Percentiles rank a stretch among this genome's conserved stretches.
Conservation (phyloP, 169 alveolate species). For the Cryptosporidium parvum region DNA sequence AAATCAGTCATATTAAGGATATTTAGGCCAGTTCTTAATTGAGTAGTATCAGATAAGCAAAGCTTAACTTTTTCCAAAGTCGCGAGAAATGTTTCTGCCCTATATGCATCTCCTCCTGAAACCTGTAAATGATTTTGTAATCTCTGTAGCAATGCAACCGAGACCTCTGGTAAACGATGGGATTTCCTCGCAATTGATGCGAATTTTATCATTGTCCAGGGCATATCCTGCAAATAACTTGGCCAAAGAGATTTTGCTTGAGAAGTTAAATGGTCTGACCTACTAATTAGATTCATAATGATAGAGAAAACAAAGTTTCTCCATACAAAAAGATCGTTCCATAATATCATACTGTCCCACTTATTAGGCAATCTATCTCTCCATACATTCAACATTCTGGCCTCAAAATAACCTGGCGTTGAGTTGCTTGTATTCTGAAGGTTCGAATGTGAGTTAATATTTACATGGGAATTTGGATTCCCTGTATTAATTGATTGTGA, state of each 20-base stretch:
- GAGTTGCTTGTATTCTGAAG: slow-evolving; percentile 11
- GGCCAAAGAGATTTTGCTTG: slow-evolving; percentile 75
- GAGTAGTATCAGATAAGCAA: slow-evolving; percentile 58
- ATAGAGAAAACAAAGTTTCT: slow-evolving; percentile 80
- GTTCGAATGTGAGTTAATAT: background rate
- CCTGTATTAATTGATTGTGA: background rate
- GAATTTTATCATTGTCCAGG: slow-evolving; percentile 83
- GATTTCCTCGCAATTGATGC: slow-evolving; percentile 82
- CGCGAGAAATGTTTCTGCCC: slow-evolving; percentile 73
- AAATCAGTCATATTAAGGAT: slow-evolving; percentile 73
- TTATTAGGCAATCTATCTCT: slow-evolving; percentile 80
- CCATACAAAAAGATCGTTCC: slow-evolving; percentile 82
- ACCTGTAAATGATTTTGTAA: slow-evolving; percentile 78
- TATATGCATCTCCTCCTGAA: slow-evolving; percentile 73
- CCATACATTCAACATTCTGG: slow-evolving; percentile 79
- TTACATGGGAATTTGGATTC: slow-evolving; percentile 21
- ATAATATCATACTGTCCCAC: slow-evolving; percentile 79
- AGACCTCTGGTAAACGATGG: slow-evolving; percentile 81
- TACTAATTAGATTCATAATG: slow-evolving; percentile 58
- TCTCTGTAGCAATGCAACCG: slow-evolving; percentile 81
- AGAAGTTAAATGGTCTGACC: slow-evolving; percentile 63
- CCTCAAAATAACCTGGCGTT: slow-evolving; percentile 72
- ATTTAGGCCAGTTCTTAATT: slow-evolving; percentile 65
- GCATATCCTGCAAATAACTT: slow-evolving; percentile 81
- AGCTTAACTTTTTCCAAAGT: slow-evolving; percentile 70